phyloP scores from a whole-genome alignment of 495 filamentous ascomycete species.

The Jackrogersella multiformis region DNA sequence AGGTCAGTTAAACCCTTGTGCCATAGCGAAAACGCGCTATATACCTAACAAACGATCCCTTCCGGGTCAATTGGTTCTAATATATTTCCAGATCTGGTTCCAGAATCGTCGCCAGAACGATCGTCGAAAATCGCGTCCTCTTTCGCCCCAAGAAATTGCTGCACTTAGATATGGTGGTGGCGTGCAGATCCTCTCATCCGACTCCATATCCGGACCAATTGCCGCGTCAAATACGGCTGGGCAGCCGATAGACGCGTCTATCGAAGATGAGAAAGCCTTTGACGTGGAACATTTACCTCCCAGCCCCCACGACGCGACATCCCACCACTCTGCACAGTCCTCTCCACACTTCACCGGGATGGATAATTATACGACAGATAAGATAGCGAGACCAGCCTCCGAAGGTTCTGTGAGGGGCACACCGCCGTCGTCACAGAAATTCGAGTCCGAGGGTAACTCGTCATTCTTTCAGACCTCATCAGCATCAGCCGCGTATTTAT shows the following conservation, averaged over 20 bases:
- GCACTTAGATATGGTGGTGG: conserved; percentile 64
- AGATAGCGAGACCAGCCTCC: neutral
- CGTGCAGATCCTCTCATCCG: conserved; percentile 61
- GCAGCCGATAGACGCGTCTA: conserved; percentile 10
- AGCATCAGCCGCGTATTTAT: conserved; percentile 49
- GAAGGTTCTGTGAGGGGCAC: conserved; percentile 15
- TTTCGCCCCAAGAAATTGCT: conserved; percentile 81
- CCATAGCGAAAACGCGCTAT: neutral
- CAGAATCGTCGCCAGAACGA: conserved; percentile 96
- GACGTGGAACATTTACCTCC: conserved; percentile 20
- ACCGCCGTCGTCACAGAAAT: conserved; percentile 29
- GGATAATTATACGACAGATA: neutral
- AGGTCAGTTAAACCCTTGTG: conserved; percentile 69
- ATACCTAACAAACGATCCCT: neutral
- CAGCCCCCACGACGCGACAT: conserved; percentile 23
- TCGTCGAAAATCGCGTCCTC: conserved; percentile 86
- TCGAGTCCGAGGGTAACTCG: conserved; percentile 17
- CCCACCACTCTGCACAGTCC: conserved; percentile 31
- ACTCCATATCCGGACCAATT: conserved; percentile 50
- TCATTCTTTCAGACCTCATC: conserved; percentile 47
- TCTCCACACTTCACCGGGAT: conserved; percentile 26
- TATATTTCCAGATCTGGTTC: conserved; percentile 87
- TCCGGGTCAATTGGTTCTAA: conserved; percentile 33
- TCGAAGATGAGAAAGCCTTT: conserved; percentile 19
- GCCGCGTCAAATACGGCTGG: conserved; percentile 25